phyloP scores from a whole-genome alignment of 495 filamentous ascomycete genomes.

The Tuber brumale region DNA sequence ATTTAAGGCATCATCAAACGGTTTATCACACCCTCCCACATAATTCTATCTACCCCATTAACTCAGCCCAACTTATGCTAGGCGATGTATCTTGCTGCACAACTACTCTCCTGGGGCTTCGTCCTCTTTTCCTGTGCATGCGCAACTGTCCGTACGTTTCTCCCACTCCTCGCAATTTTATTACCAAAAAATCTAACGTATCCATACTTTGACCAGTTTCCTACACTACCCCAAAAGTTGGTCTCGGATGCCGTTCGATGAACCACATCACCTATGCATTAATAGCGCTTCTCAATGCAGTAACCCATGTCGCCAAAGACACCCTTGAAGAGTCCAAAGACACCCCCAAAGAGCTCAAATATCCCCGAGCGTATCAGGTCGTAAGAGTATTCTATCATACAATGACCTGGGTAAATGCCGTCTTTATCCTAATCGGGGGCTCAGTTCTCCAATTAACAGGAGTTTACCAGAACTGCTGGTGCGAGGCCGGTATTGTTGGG shows the following conservation, averaged over 20 bases:
- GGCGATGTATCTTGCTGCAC: constrained; percentile 20
- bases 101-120: constrained; percentile 36
- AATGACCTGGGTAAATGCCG: constrained; percentile 24
- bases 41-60: not conserved
- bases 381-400: constrained; percentile 14
- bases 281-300: constrained; percentile 28
- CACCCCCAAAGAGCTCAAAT: too few species aligned
- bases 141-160: constrained; percentile 27
- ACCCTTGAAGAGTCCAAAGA: constrained; percentile 3
- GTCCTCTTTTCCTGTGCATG: constrained; percentile 37
- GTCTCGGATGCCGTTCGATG: constrained; percentile 35
- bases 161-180: not conserved
- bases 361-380: not conserved
- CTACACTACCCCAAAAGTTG: constrained; percentile 39
- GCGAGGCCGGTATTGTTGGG: constrained; percentile 26
- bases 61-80: not conserved
- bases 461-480: constrained; percentile 33
- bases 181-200: not conserved
- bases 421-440: constrained; percentile 35
- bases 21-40: constrained; percentile 3
- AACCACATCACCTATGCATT: constrained; percentile 39
- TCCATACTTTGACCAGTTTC: constrained; percentile 14
- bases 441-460: constrained; percentile 36
- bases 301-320: constrained; percentile 27
- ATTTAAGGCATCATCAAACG: constrained; percentile 13